Evolutionary conservation across 1,284 basidiomycete genomes (phyloP).

Genomic region (Malassezia dermatis): DNA sequence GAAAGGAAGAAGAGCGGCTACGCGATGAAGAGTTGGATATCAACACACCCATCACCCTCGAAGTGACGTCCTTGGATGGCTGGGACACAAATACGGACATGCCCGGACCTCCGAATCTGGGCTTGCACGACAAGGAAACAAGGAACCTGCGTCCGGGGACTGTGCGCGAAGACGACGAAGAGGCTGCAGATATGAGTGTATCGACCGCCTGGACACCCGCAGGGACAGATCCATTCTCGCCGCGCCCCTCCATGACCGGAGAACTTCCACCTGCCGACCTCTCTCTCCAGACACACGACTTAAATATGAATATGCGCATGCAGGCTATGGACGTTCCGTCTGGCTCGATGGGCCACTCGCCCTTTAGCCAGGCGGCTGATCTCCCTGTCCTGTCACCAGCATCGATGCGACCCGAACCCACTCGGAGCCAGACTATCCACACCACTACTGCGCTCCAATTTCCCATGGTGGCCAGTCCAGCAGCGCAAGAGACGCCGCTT

Average conservation of each 20-base stretch:
- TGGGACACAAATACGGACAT: slow-evolving; percentile 17
- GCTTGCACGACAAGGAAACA: not conserved
- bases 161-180: not conserved
- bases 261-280: not conserved
- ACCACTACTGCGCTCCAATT: not conserved
- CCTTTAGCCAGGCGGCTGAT: not conserved
- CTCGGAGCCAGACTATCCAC: not conserved
- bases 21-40: slow-evolving; percentile 21
- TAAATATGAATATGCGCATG: not conserved
- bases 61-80: slow-evolving; percentile 32
- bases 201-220: not conserved
- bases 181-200: not conserved
- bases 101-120: not conserved
- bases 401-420: not conserved
- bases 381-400: not conserved
- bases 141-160: not conserved
- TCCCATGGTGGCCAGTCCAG: not conserved
- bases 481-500: not conserved
- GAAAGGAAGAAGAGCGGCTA: slow-evolving; percentile 46
- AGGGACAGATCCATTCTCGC: not conserved
- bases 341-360: not conserved
- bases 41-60: slow-evolving; percentile 28
- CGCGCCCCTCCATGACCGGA: not conserved
- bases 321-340: not conserved
- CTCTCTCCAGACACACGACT: not conserved